phyloP scores from a whole-genome alignment of 1,139 yeast genomes.

The Lodderomyces jiufengensis region DNA sequence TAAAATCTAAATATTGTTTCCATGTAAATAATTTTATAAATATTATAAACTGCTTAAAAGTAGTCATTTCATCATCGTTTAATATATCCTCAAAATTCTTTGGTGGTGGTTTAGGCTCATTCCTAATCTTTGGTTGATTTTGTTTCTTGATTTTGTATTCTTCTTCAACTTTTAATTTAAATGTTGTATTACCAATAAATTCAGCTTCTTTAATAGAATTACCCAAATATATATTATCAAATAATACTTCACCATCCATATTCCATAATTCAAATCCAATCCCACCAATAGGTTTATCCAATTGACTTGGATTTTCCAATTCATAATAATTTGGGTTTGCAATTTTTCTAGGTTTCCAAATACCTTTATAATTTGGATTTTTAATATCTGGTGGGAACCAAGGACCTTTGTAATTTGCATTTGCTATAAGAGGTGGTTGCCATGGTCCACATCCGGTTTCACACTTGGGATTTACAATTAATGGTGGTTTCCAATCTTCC shows the following conservation, averaged over 20 bases:
- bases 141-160: slow-evolving; percentile 47
- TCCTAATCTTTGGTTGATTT: slow-evolving; percentile 36
- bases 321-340: slow-evolving; percentile 69
- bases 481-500: slow-evolving; percentile 76
- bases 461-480: slow-evolving; percentile 72
- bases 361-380: slow-evolving; percentile 78
- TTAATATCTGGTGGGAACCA: slow-evolving; percentile 67
- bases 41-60: slow-evolving; percentile 18
- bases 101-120: slow-evolving; percentile 43
- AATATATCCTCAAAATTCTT: slow-evolving; percentile 33
- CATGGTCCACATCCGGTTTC: slow-evolving; percentile 70
- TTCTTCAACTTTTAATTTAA: slow-evolving; percentile 53
- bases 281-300: slow-evolving; percentile 71
- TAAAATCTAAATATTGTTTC: slow-evolving; percentile 24
- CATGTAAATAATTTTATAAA: slow-evolving; percentile 20
- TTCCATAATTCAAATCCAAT: slow-evolving; percentile 91
- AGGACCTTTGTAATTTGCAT: slow-evolving; percentile 70
- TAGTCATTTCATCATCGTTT: slow-evolving; percentile 21
- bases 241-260: slow-evolving; percentile 68
- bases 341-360: slow-evolving; percentile 67
- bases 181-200: slow-evolving; percentile 72
- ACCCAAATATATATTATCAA: slow-evolving; percentile 84
- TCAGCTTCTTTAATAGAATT: slow-evolving; percentile 83
- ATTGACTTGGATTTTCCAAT: slow-evolving; percentile 54
- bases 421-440: slow-evolving; percentile 57